Evolutionary conservation across 306 rosid genomes (phyloP), one percentile per base, ranked within the genome.

Genomic region (Cucurbita pepo): DNA sequence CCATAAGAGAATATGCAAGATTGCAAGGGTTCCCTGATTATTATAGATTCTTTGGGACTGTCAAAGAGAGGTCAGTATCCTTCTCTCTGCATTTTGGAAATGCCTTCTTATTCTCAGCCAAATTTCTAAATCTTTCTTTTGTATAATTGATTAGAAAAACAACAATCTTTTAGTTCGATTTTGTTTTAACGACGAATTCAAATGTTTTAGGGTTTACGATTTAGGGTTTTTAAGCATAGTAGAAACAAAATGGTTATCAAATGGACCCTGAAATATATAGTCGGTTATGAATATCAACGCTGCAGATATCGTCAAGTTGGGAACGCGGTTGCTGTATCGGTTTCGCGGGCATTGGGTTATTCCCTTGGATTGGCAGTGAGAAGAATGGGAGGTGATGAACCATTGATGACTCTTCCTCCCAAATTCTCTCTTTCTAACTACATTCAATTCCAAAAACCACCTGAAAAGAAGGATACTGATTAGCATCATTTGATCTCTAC

Each of bases 21-120:
- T 84, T 93, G 72, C 98, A 88, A 77, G 98, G 98, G n/a, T 93
- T 93, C 69, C 97, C 96, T 1, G 98, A 93, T 77, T 88, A 78
- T 45, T 93, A 90, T 52, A 82, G 81, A 71, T 83, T 88, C 19
- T 79, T 79, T 66, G 98, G 98, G 55, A 80, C 91, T 0, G 72
- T 90, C n/a, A 93, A 87, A 80, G 80, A 83, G 79, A 93, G 98
- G 97, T 87, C 13, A 55, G 47, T 48, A 36, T 37, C 21, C 47
- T 74, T 44, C 73, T 76, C 55, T 14, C 55, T 51, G n/a, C 8
- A 4, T 51, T 51, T 14, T 51, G 4, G 18, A 51, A 51, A 6
- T 51, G 55, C 8, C 5, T 51, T 51, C 55, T 51, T 3, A 51
- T 5, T 51, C 16, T 7, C 55, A 11, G n/a, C 15, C 55, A 51